Evolutionary conservation across 768 basidiomycete species (phyloP).

Genomic region (Mycena polygramma): DNA sequence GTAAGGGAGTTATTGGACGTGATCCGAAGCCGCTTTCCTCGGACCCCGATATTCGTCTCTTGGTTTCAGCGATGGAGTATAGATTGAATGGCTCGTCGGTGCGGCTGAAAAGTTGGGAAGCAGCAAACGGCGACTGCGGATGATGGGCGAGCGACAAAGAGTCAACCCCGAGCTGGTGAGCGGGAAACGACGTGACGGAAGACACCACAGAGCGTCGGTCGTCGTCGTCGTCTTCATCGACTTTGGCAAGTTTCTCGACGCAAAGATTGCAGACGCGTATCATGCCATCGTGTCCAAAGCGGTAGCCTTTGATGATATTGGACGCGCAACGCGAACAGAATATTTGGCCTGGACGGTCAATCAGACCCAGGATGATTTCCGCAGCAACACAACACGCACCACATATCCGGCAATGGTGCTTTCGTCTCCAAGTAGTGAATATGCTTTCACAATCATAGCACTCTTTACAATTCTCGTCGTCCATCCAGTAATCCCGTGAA

Average conservation of each 20-base stretch:
- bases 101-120: conserved; percentile 85
- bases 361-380: not conserved
- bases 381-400: conserved; percentile 60
- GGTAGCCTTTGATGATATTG: conserved; percentile 93
- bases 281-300: conserved; percentile 96
- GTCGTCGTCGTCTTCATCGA: conserved; percentile 91
- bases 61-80: conserved; percentile 86
- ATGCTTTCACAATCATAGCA: conserved; percentile 96
- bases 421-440: conserved; percentile 94
- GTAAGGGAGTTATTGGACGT: conserved; percentile 62
- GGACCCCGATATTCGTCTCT: conserved; percentile 64
- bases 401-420: conserved; percentile 98
- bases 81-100: conserved; percentile 84
- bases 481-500: conserved; percentile 98
- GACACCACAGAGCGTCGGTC: conserved; percentile 87
- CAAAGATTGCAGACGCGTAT: conserved; percentile 96
- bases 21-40: conserved; percentile 68
- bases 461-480: conserved; percentile 94
- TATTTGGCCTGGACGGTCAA: conserved; percentile 80
- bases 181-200: conserved; percentile 77
- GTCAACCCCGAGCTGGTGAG: conserved; percentile 78
- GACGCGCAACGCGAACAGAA: conserved; percentile 98
- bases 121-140: conserved; percentile 89
- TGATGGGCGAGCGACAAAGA: conserved; percentile 53
- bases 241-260: conserved; percentile 90